Evolutionary conservation across 1,284 basidiomycete species (phyloP).

Genomic region (Sanghuangporus sanghuang): DNA sequence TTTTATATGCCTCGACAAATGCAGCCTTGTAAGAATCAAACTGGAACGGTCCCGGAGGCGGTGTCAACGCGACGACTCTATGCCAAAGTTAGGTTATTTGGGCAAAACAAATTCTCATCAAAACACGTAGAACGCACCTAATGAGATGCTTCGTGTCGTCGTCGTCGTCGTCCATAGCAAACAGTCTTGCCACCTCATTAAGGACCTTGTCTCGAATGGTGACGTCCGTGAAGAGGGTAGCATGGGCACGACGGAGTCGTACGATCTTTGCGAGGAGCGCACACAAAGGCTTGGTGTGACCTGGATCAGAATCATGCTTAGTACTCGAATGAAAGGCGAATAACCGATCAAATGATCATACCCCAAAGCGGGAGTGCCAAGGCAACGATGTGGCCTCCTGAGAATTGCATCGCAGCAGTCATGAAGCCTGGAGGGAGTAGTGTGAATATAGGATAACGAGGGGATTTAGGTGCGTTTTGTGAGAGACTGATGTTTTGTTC

Average conservation of each 20-base stretch:
- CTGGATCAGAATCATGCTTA: background rate
- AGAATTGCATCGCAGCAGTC: background rate
- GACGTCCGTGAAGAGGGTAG: background rate
- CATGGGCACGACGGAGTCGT: background rate
- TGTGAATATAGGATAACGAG: background rate
- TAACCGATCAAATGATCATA: background rate
- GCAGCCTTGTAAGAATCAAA: background rate
- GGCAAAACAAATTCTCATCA: background rate
- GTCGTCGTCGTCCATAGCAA: background rate
- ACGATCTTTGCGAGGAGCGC: conserved; percentile 2
- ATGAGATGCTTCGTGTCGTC: background rate
- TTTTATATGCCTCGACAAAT: conserved; percentile 1
- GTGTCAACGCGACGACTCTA: conserved; percentile 5
- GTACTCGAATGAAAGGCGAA: background rate
- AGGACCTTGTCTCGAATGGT: background rate
- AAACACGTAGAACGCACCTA: background rate
- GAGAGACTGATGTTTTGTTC: too few species aligned
- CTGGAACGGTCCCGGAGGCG: background rate
- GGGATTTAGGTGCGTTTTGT: background rate
- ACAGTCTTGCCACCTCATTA: background rate
- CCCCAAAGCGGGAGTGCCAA: conserved; percentile 7
- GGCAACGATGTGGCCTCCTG: background rate
- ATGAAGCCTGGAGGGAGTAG: background rate
- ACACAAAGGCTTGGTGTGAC: conserved; percentile 10
- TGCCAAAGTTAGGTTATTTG: background rate